A percentile compares a stretch with the other conserved stretches of the same genome.
Evolutionary conservation across 768 basidiomycete genomes (phyloP).

Genomic region (Lentinus tigrinus): DNA sequence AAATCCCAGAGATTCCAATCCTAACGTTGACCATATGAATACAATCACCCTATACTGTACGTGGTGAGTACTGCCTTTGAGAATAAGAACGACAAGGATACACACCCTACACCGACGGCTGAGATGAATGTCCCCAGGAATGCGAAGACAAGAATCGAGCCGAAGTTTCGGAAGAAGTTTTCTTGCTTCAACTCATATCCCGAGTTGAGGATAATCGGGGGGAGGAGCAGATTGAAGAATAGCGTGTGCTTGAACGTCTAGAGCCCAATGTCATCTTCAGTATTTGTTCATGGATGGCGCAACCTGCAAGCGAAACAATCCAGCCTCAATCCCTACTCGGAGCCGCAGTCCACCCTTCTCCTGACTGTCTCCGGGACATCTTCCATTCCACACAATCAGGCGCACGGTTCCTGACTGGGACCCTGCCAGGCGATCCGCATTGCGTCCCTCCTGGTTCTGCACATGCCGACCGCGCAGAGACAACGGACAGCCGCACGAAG

Average conservation of each 20-base stretch:
- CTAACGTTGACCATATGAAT: slow-evolving; percentile 91
- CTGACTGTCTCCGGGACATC: too few species aligned
- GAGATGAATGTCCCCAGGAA: slow-evolving; percentile 96
- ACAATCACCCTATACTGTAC: slow-evolving; percentile 77
- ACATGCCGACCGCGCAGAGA: neutral
- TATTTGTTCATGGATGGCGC: neutral
- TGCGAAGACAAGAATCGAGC: slow-evolving; percentile 90
- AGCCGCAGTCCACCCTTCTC: too few species aligned
- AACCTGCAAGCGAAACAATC: neutral
- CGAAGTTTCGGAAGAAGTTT: slow-evolving; percentile 98
- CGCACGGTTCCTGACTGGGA: neutral
- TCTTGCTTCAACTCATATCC: slow-evolving; percentile 99
- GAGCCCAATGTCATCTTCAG: neutral
- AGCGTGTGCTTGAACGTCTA: slow-evolving; percentile 96
- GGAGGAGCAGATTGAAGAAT: slow-evolving; percentile 97
- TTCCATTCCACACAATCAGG: neutral
- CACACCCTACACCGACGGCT: slow-evolving; percentile 93
- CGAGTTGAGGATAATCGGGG: slow-evolving; percentile 96
- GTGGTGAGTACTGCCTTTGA: slow-evolving; percentile 39
- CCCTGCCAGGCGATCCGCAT: neutral
- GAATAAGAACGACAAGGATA: slow-evolving; percentile 18
- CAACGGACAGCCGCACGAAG: neutral
- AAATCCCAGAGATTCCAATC: slow-evolving; percentile 84
- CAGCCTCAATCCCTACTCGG: neutral
- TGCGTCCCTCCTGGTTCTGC: neutral